These are phyloP conservation scores for Porcisia hertigi DNA, from an alignment of 208 protist genomes.

Conservation along the genomic window DNA sequence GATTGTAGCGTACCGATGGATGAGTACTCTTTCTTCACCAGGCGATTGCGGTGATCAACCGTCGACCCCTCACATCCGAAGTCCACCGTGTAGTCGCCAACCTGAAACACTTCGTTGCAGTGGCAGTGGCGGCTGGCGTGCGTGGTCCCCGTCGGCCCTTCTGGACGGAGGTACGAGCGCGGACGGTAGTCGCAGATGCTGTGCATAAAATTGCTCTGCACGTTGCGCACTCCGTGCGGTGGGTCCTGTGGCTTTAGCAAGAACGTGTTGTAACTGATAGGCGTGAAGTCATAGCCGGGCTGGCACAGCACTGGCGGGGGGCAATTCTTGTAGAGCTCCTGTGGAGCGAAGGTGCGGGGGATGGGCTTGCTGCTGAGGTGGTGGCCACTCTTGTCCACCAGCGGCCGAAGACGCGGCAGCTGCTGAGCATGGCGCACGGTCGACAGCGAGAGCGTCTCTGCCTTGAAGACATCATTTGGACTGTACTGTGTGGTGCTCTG, in stretches of 20 bases:
- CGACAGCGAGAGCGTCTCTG: slow-evolving; percentile 46
- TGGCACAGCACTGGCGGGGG: slow-evolving; percentile 77
- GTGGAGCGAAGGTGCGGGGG: slow-evolving; percentile 71
- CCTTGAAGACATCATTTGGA: slow-evolving; percentile 65
- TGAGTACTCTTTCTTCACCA: slow-evolving; percentile 55
- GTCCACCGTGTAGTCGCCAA: slow-evolving; percentile 89
- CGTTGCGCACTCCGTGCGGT: slow-evolving; percentile 58
- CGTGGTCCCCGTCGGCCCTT: slow-evolving; percentile 28
- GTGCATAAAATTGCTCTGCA: slow-evolving; percentile 79
- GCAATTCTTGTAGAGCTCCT: slow-evolving; percentile 76
- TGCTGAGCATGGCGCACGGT: slow-evolving; percentile 35
- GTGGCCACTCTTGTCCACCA: slow-evolving; percentile 66
- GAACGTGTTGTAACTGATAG: slow-evolving; percentile 76
- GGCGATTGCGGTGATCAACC: slow-evolving; percentile 74
- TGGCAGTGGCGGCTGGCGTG: slow-evolving; percentile 79
- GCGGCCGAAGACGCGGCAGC: slow-evolving; percentile 55
- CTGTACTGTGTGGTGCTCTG: slow-evolving; percentile 57
- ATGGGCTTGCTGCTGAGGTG: slow-evolving; percentile 44
- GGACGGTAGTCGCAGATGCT: slow-evolving; percentile 75
- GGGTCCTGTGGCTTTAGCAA: slow-evolving; percentile 63
- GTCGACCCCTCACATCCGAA: slow-evolving; percentile 48
- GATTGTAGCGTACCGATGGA: slow-evolving; percentile 54
- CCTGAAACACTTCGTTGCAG: slow-evolving; percentile 85
- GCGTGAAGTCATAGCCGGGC: slow-evolving; percentile 87
- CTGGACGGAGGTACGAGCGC: slow-evolving; percentile 63